Percentiles rank a stretch among this genome's conserved stretches.
Conservation (phyloP, 208 protist genomes). For the Herpetomonas samuelpessoai region DNA sequence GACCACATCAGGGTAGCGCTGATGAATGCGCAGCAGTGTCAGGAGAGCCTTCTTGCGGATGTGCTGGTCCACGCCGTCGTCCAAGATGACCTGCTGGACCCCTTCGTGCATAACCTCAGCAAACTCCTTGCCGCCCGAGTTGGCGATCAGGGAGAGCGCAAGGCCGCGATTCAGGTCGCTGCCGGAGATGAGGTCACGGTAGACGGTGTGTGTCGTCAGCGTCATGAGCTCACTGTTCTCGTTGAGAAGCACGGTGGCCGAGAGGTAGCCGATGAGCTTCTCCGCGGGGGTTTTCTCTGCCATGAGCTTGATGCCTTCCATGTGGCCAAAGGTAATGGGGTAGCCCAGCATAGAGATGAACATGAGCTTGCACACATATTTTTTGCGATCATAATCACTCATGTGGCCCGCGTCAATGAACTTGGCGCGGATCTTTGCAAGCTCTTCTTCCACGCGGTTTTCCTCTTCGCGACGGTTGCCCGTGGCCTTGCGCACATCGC, state of each 20-base stretch:
- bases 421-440: constrained; percentile 98
- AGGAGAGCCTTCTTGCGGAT: constrained; percentile 98
- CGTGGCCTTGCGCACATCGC: constrained; percentile 92
- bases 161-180: constrained; percentile 93
- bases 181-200: constrained; percentile 92
- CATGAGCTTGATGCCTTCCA: constrained; percentile 98
- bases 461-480: constrained; percentile 94
- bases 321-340: constrained; percentile 99
- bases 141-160: constrained; percentile 97
- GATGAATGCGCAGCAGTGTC: constrained; percentile 95
- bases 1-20: constrained; percentile 92
- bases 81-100: constrained; percentile 95
- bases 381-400: constrained; percentile 97
- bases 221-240: constrained; percentile 97
- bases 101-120: constrained; percentile 95
- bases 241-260: constrained; percentile 94
- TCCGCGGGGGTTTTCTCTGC: constrained; percentile 94
- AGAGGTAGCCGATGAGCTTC: constrained; percentile 98
- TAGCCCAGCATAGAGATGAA: constrained; percentile 99
- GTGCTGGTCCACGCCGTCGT: constrained; percentile 55
- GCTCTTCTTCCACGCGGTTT: constrained; percentile 97
- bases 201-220: constrained; percentile 98
- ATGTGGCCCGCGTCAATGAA: constrained; percentile 90
- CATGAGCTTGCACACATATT: constrained; percentile 99
- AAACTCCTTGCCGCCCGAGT: constrained; percentile 97